phyloP scores from a whole-genome alignment of 2,329 filamentous ascomycete species.

The Pyrenophora tritici-repentis region DNA sequence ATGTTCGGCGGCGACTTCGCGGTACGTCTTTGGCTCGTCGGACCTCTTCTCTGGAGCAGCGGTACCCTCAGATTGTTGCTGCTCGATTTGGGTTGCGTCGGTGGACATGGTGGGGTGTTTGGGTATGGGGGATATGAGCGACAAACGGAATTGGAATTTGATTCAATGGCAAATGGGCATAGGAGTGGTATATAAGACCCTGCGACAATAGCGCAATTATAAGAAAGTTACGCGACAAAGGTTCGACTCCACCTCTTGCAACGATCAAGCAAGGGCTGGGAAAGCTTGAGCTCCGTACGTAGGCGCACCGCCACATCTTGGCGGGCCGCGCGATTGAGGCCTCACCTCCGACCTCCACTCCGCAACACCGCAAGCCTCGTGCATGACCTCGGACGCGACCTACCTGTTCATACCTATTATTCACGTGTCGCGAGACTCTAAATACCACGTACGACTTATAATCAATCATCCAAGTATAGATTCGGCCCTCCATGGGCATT shows the following conservation, averaged over 20 bases:
- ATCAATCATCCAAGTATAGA: not conserved
- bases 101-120: conserved; percentile 22
- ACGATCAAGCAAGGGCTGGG: conserved; percentile 4
- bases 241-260: not conserved
- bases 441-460: not conserved
- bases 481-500: conserved; percentile 18
- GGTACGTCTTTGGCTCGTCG: conserved; percentile 31
- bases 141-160: too few relatives aligned
- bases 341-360: conserved; percentile 32
- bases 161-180: too few relatives aligned
- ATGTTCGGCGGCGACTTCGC: conserved; percentile 37
- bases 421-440: conserved; percentile 2
- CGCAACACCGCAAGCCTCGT: conserved; percentile 20
- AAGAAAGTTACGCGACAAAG: not conserved
- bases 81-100: conserved; percentile 2
- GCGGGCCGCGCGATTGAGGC: conserved; percentile 25
- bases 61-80: conserved; percentile 5
- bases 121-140: not conserved
- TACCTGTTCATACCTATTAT: not conserved
- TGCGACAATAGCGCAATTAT: not conserved
- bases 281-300: conserved; percentile 4
- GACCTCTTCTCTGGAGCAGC: not conserved
- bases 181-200: not conserved
- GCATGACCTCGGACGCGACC: conserved; percentile 7
- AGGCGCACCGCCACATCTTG: conserved; percentile 20